Conservation (phyloP, 192 early-diverging fungal species). For the Kickxella alabastrina region DNA sequence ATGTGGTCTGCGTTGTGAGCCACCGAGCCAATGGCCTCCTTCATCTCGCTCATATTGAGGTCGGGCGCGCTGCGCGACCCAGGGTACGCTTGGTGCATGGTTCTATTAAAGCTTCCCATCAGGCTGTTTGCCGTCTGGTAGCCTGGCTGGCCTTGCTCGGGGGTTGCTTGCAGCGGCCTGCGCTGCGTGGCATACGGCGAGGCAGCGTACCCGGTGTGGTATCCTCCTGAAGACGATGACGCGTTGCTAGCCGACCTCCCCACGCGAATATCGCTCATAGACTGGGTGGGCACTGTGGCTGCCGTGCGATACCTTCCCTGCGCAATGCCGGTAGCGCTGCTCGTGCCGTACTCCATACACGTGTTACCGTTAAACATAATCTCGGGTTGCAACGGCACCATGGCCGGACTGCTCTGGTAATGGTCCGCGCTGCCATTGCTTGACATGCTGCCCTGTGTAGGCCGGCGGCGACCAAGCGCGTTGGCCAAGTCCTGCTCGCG, state of each 20-base stretch:
- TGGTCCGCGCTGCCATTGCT: conserved; percentile 14
- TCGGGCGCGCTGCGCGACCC: conserved; percentile 49
- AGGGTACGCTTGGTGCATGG: conserved; percentile 9
- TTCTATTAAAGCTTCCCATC: conserved; percentile 5
- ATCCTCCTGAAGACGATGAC: conserved; percentile 28
- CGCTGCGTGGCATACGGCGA: conserved; percentile 30
- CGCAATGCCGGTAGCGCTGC: not conserved
- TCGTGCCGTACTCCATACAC: conserved; percentile 6
- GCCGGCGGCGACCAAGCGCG: conserved; percentile 35
- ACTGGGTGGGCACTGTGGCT: conserved; percentile 7
- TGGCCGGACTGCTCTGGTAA: not conserved
- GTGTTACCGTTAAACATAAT: conserved; percentile 32
- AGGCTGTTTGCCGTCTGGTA: not conserved
- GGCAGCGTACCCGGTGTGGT: conserved; percentile 12
- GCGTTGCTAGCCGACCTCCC: conserved; percentile 42
- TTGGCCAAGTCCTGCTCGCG: conserved; percentile 46
- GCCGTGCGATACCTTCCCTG: conserved; percentile 21
- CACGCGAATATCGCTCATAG: conserved; percentile 24
- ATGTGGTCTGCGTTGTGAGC: conserved; percentile 21
- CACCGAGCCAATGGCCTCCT: conserved; percentile 17
- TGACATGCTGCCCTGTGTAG: conserved; percentile 25
- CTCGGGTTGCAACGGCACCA: conserved; percentile 12
- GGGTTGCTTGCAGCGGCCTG: conserved; percentile 15
- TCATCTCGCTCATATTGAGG: conserved; percentile 39
- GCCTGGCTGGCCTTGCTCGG: conserved; percentile 12